phyloP scores from a whole-genome alignment of 2,329 filamentous ascomycete species.

The Beauveria pseudobassiana region DNA sequence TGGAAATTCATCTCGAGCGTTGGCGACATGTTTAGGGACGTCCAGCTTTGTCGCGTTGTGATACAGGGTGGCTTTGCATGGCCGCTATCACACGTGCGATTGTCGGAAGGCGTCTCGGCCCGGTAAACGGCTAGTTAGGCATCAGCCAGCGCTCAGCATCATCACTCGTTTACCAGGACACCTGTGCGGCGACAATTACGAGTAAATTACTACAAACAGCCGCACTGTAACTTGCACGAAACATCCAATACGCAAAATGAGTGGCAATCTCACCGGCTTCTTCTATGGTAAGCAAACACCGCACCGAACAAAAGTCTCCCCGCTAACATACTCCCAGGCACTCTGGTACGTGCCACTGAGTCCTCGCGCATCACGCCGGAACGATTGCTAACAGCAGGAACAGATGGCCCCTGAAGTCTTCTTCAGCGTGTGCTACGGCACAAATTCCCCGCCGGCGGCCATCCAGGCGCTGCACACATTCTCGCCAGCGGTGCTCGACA shows the following conservation, averaged over 20 bases:
- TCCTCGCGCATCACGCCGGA: not conserved
- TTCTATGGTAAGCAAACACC: constrained; percentile 44
- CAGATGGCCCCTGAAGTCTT: constrained; percentile 83
- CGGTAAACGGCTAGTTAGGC: not conserved
- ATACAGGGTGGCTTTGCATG: not conserved
- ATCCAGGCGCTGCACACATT: constrained; percentile 52
- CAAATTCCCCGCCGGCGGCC: constrained; percentile 38
- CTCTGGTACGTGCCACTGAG: constrained; percentile 23
- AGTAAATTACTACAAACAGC: not conserved
- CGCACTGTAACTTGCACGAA: not conserved
- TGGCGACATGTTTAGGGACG: no score
- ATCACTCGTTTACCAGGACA: not conserved
- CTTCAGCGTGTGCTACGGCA: constrained; percentile 71
- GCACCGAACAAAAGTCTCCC: constrained; percentile 1
- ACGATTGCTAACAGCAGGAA: not conserved
- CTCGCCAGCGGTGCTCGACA: constrained; percentile 66
- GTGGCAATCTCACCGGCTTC: constrained; percentile 40
- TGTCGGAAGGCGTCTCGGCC: constrained; percentile 3
- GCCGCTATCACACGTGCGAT: constrained; percentile 4
- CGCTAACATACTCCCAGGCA: constrained; percentile 20
- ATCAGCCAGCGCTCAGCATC: not conserved
- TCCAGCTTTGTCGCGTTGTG: not conserved
- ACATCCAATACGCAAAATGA: constrained; percentile 24
- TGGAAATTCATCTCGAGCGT: not conserved
- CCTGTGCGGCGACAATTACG: not conserved